Evolutionary conservation across 805 yeast genomes (phyloP).

Genomic region (Lachancea cidri): DNA sequence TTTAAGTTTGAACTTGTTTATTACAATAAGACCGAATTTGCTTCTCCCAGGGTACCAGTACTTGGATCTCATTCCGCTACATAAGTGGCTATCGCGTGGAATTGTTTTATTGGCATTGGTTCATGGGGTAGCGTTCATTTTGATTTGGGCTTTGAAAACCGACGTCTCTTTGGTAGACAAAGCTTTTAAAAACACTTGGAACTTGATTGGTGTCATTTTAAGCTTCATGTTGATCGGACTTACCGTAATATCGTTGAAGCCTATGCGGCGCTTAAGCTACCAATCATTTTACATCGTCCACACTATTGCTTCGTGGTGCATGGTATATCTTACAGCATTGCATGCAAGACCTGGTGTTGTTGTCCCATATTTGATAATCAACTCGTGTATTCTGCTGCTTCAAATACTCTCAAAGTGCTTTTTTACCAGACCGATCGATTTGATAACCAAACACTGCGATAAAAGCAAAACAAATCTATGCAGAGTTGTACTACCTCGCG

Average conservation of each 20-base stretch:
- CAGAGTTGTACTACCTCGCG: constrained; percentile 23
- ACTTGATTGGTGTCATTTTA: constrained; percentile 49
- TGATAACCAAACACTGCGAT: constrained; percentile 14
- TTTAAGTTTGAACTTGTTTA: constrained; percentile 50
- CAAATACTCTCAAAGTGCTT: constrained; percentile 16
- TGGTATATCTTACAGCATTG: constrained; percentile 41
- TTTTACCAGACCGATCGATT: constrained; percentile 12
- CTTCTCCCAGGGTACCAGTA: constrained; percentile 42
- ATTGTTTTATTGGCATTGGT: constrained; percentile 40
- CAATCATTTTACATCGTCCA: constrained; percentile 53
- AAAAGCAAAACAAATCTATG: constrained; percentile 18
- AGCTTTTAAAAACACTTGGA: constrained; percentile 28
- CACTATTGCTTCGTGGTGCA: constrained; percentile 43
- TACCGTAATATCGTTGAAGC: constrained; percentile 42
- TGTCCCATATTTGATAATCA: constrained; percentile 28
- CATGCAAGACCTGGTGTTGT: constrained; percentile 73
- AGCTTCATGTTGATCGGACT: constrained; percentile 36
- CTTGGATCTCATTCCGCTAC: constrained; percentile 50
- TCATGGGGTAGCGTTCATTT: constrained; percentile 51
- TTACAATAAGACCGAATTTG: constrained; percentile 54
- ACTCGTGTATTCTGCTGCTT: constrained; percentile 14
- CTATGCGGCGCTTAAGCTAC: constrained; percentile 47
- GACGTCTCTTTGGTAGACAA: constrained; percentile 34
- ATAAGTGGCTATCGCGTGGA: constrained; percentile 67
- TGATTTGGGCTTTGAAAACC: constrained; percentile 43